Evolutionary conservation across 352 stramenopile species (phyloP).

Genomic region (Elongisporangium undulatum): DNA sequence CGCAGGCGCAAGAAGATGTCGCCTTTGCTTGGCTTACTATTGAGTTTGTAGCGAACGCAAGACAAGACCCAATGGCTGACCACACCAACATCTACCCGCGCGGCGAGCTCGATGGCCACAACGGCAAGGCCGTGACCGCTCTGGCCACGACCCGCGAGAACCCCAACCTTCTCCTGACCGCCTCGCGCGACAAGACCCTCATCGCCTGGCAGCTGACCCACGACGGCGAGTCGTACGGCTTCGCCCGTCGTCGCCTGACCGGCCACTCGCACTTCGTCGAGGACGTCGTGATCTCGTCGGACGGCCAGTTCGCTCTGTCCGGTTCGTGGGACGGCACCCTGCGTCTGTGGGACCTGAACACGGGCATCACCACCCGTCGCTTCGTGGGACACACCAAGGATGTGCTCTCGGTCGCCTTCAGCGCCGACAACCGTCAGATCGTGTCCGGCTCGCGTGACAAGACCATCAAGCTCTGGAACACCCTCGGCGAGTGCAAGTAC

Average conservation of each 20-base stretch:
- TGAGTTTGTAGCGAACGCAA: background rate
- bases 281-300: conserved; percentile 99
- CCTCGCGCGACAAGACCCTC: conserved; percentile 96
- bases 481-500: conserved; percentile 99
- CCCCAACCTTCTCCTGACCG: conserved; percentile 98
- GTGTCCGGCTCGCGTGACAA: conserved; percentile 98
- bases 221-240: conserved; percentile 98
- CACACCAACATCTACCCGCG: conserved; percentile 81
- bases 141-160: conserved; percentile 99
- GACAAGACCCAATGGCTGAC: conserved; percentile 54
- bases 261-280: conserved; percentile 99
- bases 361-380: conserved; percentile 96
- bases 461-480: conserved; percentile 99
- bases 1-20: too few relatives aligned
- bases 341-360: conserved; percentile 99
- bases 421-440: conserved; percentile 99
- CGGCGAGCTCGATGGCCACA: conserved; percentile 86
- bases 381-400: conserved; percentile 99
- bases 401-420: conserved; percentile 99
- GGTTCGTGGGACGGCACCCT: conserved; percentile 99
- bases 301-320: conserved; percentile 99
- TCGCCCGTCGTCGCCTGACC: conserved; percentile 93
- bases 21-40: background rate
- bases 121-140: conserved; percentile 88
- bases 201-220: conserved; percentile 88